phyloP scores from a whole-genome alignment of 768 basidiomycete species.

The Lentinula lateritia region DNA sequence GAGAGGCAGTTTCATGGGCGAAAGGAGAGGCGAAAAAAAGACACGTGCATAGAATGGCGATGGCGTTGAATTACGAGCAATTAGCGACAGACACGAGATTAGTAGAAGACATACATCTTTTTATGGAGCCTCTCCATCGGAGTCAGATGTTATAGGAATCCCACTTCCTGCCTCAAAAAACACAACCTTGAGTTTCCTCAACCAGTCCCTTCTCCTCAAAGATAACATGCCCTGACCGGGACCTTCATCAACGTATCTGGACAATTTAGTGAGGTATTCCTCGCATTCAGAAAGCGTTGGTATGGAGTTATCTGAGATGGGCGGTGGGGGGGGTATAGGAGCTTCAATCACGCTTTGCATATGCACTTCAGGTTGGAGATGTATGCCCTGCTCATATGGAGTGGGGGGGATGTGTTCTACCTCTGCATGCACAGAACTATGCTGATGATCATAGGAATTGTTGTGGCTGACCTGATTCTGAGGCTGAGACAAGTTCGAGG shows the following conservation, averaged over 20 bases:
- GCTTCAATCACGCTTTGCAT: neutral
- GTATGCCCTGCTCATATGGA: neutral
- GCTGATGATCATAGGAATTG: neutral
- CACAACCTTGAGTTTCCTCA: conserved; percentile 2
- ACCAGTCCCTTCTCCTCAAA: neutral
- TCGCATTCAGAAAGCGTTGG: conserved; percentile 2
- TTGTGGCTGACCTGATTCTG: neutral
- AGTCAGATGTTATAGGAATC: conserved; percentile 2
- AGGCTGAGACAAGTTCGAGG: neutral
- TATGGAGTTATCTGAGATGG: neutral
- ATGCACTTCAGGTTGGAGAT: neutral
- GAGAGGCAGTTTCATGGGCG: too few relatives aligned
- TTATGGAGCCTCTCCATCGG: neutral
- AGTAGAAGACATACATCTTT: neutral
- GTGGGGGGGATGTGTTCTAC: neutral
- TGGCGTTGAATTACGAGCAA: too few relatives aligned
- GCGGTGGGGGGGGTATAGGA: neutral
- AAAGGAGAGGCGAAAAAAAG: too few relatives aligned
- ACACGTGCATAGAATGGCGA: too few relatives aligned
- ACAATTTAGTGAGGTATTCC: neutral
- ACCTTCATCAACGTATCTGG: neutral
- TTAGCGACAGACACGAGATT: too few relatives aligned
- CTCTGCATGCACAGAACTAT: neutral
- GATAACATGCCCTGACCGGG: conserved; percentile 1
- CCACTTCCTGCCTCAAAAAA: conserved; percentile 3